These are phyloP conservation scores for Epicoccum sorghinum DNA, from an alignment of 2,329 filamentous ascomycete genomes.

Conservation along the genomic window DNA sequence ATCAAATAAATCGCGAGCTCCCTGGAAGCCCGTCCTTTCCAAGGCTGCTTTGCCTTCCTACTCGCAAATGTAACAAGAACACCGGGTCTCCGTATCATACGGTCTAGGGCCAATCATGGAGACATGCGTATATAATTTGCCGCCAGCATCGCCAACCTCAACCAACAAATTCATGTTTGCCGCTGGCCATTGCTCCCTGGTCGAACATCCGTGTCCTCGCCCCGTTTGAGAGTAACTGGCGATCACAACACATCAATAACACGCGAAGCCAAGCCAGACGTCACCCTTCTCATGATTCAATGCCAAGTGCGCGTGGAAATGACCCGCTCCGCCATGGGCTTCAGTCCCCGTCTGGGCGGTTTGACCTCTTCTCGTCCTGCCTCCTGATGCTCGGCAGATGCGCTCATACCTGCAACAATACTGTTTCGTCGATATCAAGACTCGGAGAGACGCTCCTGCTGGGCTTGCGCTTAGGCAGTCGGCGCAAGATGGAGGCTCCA, in stretches of 20 bases:
- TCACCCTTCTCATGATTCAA: conserved; percentile 1
- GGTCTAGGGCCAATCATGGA: conserved; percentile 5
- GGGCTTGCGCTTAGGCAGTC: too few relatives aligned
- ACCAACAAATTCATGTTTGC: conserved; percentile 2
- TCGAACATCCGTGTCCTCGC: conserved; percentile 3
- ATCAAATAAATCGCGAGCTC: conserved; percentile 10
- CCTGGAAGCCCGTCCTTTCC: conserved; percentile 6
- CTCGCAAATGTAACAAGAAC: conserved; percentile 10
- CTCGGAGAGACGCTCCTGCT: too few relatives aligned
- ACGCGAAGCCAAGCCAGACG: conserved; percentile 4
- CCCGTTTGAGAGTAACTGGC: conserved; percentile 6
- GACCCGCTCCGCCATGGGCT: conserved; percentile 8
- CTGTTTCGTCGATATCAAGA: not conserved
- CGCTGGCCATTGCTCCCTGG: conserved; percentile 4
- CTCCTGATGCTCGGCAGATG: not conserved
- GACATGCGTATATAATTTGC: conserved; percentile 1
- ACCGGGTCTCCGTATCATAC: conserved; percentile 10
- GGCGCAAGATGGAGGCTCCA: not conserved
- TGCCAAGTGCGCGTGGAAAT: conserved; percentile 13
- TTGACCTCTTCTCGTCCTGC: conserved; percentile 6
- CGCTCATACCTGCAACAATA: not conserved
- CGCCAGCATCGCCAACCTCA: conserved; percentile 21
- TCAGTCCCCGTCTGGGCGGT: conserved; percentile 10
- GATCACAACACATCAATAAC: conserved; percentile 9
- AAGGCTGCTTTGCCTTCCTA: conserved; percentile 1